phyloP scores from a whole-genome alignment of 805 yeast genomes.

The Gaillardinia entomophila region DNA sequence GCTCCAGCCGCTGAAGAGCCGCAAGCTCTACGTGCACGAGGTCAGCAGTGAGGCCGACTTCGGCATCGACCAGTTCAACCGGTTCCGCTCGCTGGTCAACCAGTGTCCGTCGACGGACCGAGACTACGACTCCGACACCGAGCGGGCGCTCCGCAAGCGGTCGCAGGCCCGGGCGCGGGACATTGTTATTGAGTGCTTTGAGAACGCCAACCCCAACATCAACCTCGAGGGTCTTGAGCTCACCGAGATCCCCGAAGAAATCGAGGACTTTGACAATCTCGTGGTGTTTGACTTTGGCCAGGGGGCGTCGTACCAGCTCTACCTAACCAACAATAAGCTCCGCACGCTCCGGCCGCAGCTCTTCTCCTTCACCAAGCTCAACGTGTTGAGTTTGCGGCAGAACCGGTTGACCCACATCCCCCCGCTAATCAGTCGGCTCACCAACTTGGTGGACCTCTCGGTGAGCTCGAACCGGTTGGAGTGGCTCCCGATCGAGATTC shows the following conservation, averaged over 20 bases:
- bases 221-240: constrained; percentile 44
- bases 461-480: constrained; percentile 46
- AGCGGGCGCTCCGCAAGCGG: constrained; percentile 10
- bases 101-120: constrained; percentile 29
- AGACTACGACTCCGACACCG: constrained; percentile 12
- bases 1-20: neutral
- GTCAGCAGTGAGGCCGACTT: constrained; percentile 38
- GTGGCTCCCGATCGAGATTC: constrained; percentile 48
- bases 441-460: constrained; percentile 44
- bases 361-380: constrained; percentile 44
- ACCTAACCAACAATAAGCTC: constrained; percentile 45
- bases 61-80: constrained; percentile 46
- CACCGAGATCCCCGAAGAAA: constrained; percentile 49
- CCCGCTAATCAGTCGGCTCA: constrained; percentile 11
- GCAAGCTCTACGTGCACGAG: neutral
- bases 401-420: constrained; percentile 26
- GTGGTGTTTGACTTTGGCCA: constrained; percentile 33
- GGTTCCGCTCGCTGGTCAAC: constrained; percentile 25
- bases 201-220: constrained; percentile 38
- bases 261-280: constrained; percentile 50
- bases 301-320: constrained; percentile 38
- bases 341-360: constrained; percentile 44
- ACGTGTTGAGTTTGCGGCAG: constrained; percentile 47
- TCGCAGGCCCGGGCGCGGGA: constrained; percentile 30
- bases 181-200: constrained; percentile 42